These are phyloP conservation scores for Candida koratica DNA, from an alignment of 805 yeast species.

Conservation along the genomic window DNA sequence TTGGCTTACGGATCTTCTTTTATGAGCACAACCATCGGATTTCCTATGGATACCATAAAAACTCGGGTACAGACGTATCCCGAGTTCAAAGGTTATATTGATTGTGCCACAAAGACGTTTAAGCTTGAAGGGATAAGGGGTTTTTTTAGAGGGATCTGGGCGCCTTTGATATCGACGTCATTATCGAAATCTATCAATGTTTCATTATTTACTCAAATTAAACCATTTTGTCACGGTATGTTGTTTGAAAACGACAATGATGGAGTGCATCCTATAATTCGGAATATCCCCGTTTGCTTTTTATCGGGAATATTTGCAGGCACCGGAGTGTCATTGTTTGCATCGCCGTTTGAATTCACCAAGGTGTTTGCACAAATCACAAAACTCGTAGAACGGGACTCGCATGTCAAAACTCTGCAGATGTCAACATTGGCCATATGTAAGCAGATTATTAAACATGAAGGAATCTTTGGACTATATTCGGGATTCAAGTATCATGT, in stretches of 20 bases:
- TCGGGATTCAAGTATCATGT: conserved; percentile 71
- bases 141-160: conserved; percentile 71
- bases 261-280: conserved; percentile 38
- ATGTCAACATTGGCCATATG: conserved; percentile 42
- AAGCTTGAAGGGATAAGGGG: conserved; percentile 62
- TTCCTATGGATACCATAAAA: conserved; percentile 82
- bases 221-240: conserved; percentile 35
- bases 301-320: conserved; percentile 68
- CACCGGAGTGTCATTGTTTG: conserved; percentile 54
- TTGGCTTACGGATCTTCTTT: conserved; percentile 64
- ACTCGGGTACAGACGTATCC: conserved; percentile 81
- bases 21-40: conserved; percentile 66
- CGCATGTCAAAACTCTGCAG: conserved; percentile 2
- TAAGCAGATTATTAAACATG: conserved; percentile 47
- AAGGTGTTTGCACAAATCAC: conserved; percentile 76
- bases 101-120: conserved; percentile 56
- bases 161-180: conserved; percentile 67
- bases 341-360: conserved; percentile 84
- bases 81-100: conserved; percentile 48
- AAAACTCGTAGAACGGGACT: conserved; percentile 34
- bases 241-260: conserved; percentile 12
- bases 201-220: conserved; percentile 53
- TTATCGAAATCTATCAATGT: conserved; percentile 64
- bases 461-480: conserved; percentile 64
- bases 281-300: conserved; percentile 42